Evolutionary conservation across 2,329 filamentous ascomycete genomes (phyloP), one percentile per base, ranked within the genome.

Genomic region (Leptographium radiaticola): DNA sequence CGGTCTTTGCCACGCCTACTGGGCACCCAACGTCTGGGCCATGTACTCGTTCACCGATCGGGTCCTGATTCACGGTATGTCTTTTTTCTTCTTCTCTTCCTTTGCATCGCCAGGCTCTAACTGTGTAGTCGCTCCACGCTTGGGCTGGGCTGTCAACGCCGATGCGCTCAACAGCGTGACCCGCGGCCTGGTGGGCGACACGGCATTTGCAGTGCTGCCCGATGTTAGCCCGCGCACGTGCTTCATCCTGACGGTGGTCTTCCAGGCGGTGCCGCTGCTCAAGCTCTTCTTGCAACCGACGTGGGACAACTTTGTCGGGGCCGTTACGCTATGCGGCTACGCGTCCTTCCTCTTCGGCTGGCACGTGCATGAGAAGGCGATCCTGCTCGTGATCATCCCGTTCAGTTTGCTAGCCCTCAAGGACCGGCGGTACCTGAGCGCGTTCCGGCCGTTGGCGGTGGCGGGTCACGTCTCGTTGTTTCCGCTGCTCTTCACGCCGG

Each of bases 341-440:
- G 87, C 91, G 0, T 96, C 91, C 0, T 98, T 98, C 71, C 76
- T 98, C 11, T 97, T 97, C 62, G 91, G 93, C 54, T 98, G 91
- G 89, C 93, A 98, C 65, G 93, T 98, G 10, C 93, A 98, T 63
- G 93, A 98, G 66, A 98, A 98, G 69, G 93, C 93, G 1, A 87
- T 98, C 55, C 77, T 98, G 25, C 79, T 97, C 20, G 86, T 97
- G 64, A 89, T 98, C 60, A 87, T 97, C 49, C 93, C 93, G 0
- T 97, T 97, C 73, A 94, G 87, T 61, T 77, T 98, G 57, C 84
- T 97, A 56, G 90, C 91, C 0, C 79, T 97, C 51, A 86, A 86
- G 66, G 90, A 97, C 66, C 81, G 93, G 51, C 83, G 93, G 31
- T 90, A 95, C 65, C 82, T 97, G 36, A 85, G 89, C 55, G 91